These are phyloP conservation scores for Talaromyces liani DNA, from an alignment of 495 filamentous ascomycete species.

Conservation along the genomic window DNA sequence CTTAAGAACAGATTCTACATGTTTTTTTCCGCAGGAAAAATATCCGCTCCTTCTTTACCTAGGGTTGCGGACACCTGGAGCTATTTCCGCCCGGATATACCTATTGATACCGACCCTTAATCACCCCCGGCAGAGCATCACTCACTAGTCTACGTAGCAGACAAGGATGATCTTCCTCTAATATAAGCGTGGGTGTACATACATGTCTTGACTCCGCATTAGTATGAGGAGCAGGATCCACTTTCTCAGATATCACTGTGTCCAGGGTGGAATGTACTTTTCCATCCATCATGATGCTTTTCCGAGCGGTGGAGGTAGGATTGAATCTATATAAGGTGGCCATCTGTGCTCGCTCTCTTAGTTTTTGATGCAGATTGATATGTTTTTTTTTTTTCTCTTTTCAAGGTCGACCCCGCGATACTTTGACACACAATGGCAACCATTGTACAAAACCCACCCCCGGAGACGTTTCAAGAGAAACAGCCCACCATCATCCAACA, in stretches of 20 bases:
- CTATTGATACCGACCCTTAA: not conserved
- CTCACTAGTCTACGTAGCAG: not conserved
- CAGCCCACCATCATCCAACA: not conserved
- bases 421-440: not conserved
- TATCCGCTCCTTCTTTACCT: not conserved
- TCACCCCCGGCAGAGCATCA: not conserved
- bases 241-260: not conserved
- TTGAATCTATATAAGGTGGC: not conserved
- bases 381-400: not conserved
- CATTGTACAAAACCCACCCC: not conserved
- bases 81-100: not conserved
- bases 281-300: constrained; percentile 3
- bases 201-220: not conserved
- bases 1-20: no score
- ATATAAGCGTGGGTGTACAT: not conserved
- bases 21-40: not conserved
- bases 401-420: no score
- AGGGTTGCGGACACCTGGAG: not conserved
- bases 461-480: not conserved
- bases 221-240: not conserved
- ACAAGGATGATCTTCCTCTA: not conserved
- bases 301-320: not conserved
- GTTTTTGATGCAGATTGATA: not conserved
- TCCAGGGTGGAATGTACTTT: not conserved
- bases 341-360: not conserved